Base-by-base conservation (phyloP, 768 basidiomycete species). In the Russula foetens region DNA sequence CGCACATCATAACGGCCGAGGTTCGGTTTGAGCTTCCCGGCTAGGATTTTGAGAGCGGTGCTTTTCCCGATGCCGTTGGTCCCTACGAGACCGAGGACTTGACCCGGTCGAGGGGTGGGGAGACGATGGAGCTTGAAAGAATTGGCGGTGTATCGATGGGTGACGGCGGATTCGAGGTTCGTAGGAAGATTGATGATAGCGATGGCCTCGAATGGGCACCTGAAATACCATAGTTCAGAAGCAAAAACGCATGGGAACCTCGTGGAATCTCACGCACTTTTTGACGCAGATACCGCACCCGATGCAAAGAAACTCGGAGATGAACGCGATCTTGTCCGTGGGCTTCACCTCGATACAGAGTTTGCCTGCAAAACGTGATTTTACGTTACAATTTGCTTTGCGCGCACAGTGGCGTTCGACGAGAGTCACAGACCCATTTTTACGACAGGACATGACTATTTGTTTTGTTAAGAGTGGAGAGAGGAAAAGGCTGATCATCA, bases 281-380 rank as follows among this genome's bases (percentile, higher is more conserved):
- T 98, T 98, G 35, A 98, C 95, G 72, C 97, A 99, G 70, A 99
- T 98, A 90, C 97, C 97, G 74, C 97, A 99, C 68, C 97, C 97
- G 63, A 99, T 99, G 72, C 97, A 99, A 57, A 99, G 79, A 72
- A 96, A 94, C 73, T 99, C 97, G 28, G 97, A 98, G 75, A 99
- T 90, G 81, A 95, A 98, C 1, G 97, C 89, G 74, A 98, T 97
- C 79, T 98, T 98, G 76, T 97, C 95, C 8, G 85, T 83, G 15
- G 96, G 72, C 73, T 93, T 95, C 66, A 99, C 97, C 76, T 98
- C 97, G 67, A 98, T 98, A 79, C 97, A 99, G 24, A 99, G 80
- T 75, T 97, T 98, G 19, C 97, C 92, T 94, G 21, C 60, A 31
- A 15, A 67, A 23, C 11, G 14, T 9, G 6, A 38, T 51, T 24